A percentile compares a stretch with the other conserved stretches of the same genome.
Evolutionary conservation across 352 stramenopile genomes (phyloP).

Genomic region (Phytophthora pseudosyringae): DNA sequence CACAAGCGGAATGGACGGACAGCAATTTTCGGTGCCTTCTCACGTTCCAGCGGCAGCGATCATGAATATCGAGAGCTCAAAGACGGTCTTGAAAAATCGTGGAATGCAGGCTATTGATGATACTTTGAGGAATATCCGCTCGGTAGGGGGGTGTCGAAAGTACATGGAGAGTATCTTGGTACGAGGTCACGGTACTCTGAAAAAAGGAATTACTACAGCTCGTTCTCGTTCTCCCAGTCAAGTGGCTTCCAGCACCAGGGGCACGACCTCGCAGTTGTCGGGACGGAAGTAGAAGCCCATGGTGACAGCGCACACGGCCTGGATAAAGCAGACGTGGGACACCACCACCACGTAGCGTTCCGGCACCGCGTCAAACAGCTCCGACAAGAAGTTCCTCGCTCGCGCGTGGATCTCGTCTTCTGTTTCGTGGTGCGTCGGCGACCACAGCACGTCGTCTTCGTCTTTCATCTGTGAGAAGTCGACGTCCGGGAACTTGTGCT

Average conservation of each 20-base stretch:
- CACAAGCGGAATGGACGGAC: conserved; percentile 22
- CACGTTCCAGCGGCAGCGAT: too few species aligned
- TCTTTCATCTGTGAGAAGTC: conserved; percentile 60
- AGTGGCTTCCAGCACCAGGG: conserved; percentile 15
- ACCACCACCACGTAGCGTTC: conserved; percentile 68
- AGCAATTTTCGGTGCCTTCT: conserved; percentile 1
- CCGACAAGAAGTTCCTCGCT: conserved; percentile 48
- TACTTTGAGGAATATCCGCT: background rate
- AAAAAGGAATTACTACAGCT: conserved; percentile 3
- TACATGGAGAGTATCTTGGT: too few species aligned
- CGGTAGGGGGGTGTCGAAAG: background rate
- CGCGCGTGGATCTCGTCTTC: conserved; percentile 57
- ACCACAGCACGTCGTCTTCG: conserved; percentile 64
- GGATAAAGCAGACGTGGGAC: conserved; percentile 72
- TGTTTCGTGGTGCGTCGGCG: conserved; percentile 61
- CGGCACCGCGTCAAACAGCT: conserved; percentile 54
- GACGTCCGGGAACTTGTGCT: conserved; percentile 60
- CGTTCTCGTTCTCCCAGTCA: background rate
- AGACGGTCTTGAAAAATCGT: background rate
- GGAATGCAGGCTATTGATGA: background rate
- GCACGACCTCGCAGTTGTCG: conserved; percentile 50
- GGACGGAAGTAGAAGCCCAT: conserved; percentile 38
- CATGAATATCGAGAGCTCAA: background rate
- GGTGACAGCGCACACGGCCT: conserved; percentile 58
- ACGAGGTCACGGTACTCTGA: background rate